Percentiles rank a stretch among this genome's conserved stretches.
Conservation (phyloP, 257 asterid genomes). For the Solanum etuberosum region DNA sequence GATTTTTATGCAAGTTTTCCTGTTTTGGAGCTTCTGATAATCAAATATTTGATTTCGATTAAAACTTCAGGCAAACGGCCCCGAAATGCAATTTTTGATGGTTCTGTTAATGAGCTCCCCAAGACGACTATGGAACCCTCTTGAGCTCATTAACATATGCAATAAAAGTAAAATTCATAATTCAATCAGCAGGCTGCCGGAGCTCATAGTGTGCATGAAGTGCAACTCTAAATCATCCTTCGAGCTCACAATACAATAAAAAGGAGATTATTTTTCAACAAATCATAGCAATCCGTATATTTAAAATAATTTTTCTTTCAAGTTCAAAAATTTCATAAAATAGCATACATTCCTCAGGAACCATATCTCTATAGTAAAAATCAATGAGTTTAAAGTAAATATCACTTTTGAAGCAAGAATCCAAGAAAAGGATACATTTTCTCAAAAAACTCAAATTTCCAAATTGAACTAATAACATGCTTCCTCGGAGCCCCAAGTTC, state of each 20-base stretch:
- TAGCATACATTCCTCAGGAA: neutral
- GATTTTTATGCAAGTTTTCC: too few species aligned
- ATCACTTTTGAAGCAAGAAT: neutral
- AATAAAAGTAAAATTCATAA: too few species aligned
- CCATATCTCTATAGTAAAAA: neutral
- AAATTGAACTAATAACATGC: neutral
- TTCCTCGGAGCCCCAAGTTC: neutral
- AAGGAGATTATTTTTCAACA: too few species aligned
- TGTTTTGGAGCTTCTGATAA: neutral
- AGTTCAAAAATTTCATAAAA: too few species aligned
- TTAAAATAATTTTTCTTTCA: too few species aligned
- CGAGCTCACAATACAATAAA: neutral
- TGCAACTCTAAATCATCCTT: neutral
- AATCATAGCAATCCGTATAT: too few species aligned
- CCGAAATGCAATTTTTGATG: neutral
- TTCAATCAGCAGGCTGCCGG: neutral
- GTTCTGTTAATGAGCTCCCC: neutral
- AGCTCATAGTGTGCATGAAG: neutral
- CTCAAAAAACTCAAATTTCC: neutral
- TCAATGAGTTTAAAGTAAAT: neutral
- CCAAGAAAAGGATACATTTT: neutral
- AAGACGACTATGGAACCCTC: too few species aligned
- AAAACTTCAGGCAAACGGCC: neutral
- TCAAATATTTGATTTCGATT: too few species aligned
- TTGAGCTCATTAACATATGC: too few species aligned